phyloP scores from a whole-genome alignment of 2,329 filamentous ascomycete species.

The Biscogniauxia mediterranea region DNA sequence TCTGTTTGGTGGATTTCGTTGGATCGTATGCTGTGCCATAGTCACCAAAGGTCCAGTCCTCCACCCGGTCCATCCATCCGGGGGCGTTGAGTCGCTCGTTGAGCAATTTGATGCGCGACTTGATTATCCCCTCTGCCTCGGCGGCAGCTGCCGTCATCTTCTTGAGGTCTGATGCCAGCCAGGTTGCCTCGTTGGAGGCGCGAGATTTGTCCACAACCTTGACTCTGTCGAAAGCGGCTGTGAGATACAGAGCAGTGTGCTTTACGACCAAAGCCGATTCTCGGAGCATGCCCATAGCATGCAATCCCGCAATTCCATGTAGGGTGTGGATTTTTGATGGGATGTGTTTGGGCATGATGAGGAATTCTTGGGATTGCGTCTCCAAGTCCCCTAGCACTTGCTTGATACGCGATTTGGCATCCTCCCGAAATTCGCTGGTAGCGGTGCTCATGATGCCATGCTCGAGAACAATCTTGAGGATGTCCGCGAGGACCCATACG shows the following conservation, averaged over 20 bases:
- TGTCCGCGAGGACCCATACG: slow-evolving; percentile 16
- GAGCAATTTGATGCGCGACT: slow-evolving; percentile 32
- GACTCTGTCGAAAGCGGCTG: slow-evolving; percentile 32
- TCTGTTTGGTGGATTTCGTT: slow-evolving; percentile 12
- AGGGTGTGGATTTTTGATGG: slow-evolving; percentile 23
- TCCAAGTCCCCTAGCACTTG: slow-evolving; percentile 8
- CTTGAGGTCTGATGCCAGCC: slow-evolving; percentile 34
- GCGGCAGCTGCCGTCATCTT: slow-evolving; percentile 27
- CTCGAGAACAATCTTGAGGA: slow-evolving; percentile 17
- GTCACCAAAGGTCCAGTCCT: slow-evolving; percentile 33
- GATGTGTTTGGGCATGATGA: slow-evolving; percentile 13
- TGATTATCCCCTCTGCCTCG: slow-evolving; percentile 29
- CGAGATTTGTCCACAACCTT: slow-evolving; percentile 34
- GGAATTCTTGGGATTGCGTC: slow-evolving; percentile 20
- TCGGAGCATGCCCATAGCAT: slow-evolving; percentile 37
- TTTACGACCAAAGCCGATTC: slow-evolving; percentile 36
- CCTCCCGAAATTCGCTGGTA: slow-evolving; percentile 8
- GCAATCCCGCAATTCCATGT: slow-evolving; percentile 32
- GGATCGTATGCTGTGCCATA: slow-evolving; percentile 4
- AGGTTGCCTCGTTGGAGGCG: slow-evolving; percentile 32
- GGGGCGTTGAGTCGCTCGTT: slow-evolving; percentile 31
- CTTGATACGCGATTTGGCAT: slow-evolving; percentile 3
- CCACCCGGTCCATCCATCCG: slow-evolving; percentile 39
- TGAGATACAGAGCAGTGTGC: slow-evolving; percentile 32
- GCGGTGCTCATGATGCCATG: slow-evolving; percentile 8